A percentile compares a stretch with the other conserved stretches of the same genome.
These are phyloP conservation scores for Microcyclospora pomicola DNA, from an alignment of 2,329 filamentous ascomycete genomes.

Conservation along the genomic window DNA sequence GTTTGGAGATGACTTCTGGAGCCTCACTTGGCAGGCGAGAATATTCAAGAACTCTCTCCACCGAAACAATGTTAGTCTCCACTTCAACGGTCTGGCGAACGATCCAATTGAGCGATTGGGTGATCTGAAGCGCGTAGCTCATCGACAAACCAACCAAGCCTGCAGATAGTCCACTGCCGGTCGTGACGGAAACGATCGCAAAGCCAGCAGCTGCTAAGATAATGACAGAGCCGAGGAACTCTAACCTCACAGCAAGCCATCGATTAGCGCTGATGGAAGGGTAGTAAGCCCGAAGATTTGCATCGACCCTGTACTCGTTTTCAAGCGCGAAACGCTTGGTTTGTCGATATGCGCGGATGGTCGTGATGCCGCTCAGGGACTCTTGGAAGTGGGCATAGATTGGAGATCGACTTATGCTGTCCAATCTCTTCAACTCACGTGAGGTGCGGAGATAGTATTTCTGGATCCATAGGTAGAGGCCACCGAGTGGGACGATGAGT, in stretches of 20 bases:
- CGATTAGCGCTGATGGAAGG: constrained; percentile 81
- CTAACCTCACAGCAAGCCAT: constrained; percentile 88
- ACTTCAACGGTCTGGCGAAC: constrained; percentile 97
- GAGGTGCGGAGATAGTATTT: constrained; percentile 94
- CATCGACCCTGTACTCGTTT: constrained; percentile 95
- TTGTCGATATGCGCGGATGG: constrained; percentile 88
- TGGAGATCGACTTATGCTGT: constrained; percentile 88
- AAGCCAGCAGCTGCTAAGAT: constrained; percentile 79
- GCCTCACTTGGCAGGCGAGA: constrained; percentile 82
- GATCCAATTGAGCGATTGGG: constrained; percentile 96
- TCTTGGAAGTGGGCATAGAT: constrained; percentile 99
- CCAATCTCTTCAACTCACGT: constrained; percentile 86
- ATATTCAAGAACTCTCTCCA: constrained; percentile 95
- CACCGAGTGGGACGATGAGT: constrained; percentile 66
- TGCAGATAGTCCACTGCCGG: constrained; percentile 46
- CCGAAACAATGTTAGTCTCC: constrained; percentile 99
- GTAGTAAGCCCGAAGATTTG: constrained; percentile 87
- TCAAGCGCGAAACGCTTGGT: constrained; percentile 76
- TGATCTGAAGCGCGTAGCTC: constrained; percentile 96
- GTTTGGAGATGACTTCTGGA: constrained; percentile 80
- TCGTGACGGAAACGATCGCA: constrained; percentile 64
- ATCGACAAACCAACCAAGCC: constrained; percentile 85
- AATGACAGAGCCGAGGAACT: constrained; percentile 89
- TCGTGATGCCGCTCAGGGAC: constrained; percentile 82
- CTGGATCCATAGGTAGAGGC: constrained; percentile 84